Conservation (phyloP, 1,284 basidiomycete species). For the Apiotrichum domesticum region DNA sequence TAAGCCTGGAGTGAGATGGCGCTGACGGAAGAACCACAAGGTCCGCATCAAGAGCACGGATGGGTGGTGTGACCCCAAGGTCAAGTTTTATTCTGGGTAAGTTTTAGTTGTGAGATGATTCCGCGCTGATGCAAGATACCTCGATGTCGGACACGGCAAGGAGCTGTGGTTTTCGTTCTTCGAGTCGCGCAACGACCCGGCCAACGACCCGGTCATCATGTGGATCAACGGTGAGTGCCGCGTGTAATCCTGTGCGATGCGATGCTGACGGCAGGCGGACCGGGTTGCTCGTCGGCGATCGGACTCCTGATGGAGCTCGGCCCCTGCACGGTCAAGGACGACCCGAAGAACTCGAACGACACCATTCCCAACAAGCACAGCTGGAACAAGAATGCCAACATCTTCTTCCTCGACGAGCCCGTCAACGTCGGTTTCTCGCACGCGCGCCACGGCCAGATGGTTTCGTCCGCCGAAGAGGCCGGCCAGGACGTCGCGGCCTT, state of each 20-base stretch:
- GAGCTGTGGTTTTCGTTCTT: slow-evolving; percentile 81
- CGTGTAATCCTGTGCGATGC: neutral
- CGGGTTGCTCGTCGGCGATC: slow-evolving; percentile 48
- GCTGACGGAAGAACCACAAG: slow-evolving; percentile 29
- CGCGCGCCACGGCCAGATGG: slow-evolving; percentile 58
- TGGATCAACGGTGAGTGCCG: slow-evolving; percentile 43
- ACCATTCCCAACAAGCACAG: slow-evolving; percentile 47
- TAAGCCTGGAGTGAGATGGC: slow-evolving; percentile 5
- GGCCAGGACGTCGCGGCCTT: slow-evolving; percentile 67
- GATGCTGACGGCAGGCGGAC: slow-evolving; percentile 22
- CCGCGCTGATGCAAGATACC: slow-evolving; percentile 48
- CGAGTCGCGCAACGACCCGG: slow-evolving; percentile 63
- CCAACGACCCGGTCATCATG: slow-evolving; percentile 50
- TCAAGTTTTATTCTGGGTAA: slow-evolving; percentile 38
- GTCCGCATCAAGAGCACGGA: slow-evolving; percentile 45
- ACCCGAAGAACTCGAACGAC: slow-evolving; percentile 39
- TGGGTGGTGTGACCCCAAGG: slow-evolving; percentile 47
- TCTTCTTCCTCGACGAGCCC: slow-evolving; percentile 45
- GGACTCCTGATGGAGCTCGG: slow-evolving; percentile 53
- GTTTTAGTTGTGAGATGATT: neutral
- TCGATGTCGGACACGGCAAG: slow-evolving; percentile 60
- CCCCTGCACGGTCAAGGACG: slow-evolving; percentile 43
- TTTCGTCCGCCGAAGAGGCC: slow-evolving; percentile 63
- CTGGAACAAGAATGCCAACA: slow-evolving; percentile 46
- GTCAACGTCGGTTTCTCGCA: slow-evolving; percentile 64